phyloP scores from a whole-genome alignment of 2,329 filamentous ascomycete species.

The Pseudogymnoascus sp. region DNA sequence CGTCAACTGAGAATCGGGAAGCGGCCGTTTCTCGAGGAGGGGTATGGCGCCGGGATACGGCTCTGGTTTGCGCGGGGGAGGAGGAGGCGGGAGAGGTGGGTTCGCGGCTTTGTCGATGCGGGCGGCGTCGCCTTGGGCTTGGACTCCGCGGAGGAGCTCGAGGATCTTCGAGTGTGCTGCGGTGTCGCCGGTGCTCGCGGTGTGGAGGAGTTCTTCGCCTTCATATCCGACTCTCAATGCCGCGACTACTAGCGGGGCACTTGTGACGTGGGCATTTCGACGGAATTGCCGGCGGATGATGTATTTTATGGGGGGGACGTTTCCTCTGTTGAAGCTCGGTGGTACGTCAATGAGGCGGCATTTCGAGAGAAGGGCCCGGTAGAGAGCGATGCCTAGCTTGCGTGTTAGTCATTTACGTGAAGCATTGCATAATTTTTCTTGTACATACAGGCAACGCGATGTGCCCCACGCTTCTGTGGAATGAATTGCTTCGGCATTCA shows the following conservation, averaged over 20 bases:
- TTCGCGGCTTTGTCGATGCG: slow-evolving; percentile 33
- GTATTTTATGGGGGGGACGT: slow-evolving; percentile 42
- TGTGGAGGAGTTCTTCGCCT: slow-evolving; percentile 25
- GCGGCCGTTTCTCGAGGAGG: slow-evolving; percentile 42
- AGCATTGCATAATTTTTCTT: not conserved
- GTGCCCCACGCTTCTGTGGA: slow-evolving; percentile 38
- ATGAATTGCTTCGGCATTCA: slow-evolving; percentile 38
- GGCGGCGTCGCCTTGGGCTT: slow-evolving; percentile 4
- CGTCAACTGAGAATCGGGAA: slow-evolving; percentile 40
- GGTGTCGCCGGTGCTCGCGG: slow-evolving; percentile 21
- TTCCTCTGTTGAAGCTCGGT: slow-evolving; percentile 31
- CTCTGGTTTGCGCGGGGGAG: slow-evolving; percentile 16
- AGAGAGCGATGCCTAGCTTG: slow-evolving; percentile 56
- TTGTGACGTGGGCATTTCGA: slow-evolving; percentile 49
- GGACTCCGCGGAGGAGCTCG: slow-evolving; percentile 1
- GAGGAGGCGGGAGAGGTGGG: slow-evolving; percentile 26
- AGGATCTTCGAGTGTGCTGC: slow-evolving; percentile 20
- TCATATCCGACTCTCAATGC: slow-evolving; percentile 62
- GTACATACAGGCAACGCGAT: slow-evolving; percentile 42
- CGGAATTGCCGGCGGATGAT: slow-evolving; percentile 55
- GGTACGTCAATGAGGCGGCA: slow-evolving; percentile 45
- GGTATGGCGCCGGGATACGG: slow-evolving; percentile 32
- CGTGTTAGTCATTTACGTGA: not conserved
- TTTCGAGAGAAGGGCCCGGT: slow-evolving; percentile 57
- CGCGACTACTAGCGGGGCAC: slow-evolving; percentile 49